Conservation (phyloP, 2,329 filamentous ascomycete species). For the Herpotrichia juniperi region DNA sequence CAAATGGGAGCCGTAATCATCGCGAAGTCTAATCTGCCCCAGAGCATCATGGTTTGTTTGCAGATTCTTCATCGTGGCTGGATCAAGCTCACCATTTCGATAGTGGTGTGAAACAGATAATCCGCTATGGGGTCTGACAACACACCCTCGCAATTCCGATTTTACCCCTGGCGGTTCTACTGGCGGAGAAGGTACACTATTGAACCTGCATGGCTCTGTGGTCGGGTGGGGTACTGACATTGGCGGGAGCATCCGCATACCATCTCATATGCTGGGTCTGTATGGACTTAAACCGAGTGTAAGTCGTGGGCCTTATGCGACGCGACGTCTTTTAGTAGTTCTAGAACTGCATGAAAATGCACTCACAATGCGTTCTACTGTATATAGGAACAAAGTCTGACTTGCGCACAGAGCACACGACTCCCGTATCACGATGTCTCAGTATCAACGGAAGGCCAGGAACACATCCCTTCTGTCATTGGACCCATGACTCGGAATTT, state of each 20-base stretch:
- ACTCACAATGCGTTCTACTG: too few species aligned
- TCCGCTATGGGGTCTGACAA: conserved; percentile 64
- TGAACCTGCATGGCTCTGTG: conserved; percentile 59
- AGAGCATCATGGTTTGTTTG: conserved; percentile 59
- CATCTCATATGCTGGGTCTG: conserved; percentile 64
- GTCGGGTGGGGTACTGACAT: conserved; percentile 65
- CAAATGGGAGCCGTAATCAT: conserved; percentile 56
- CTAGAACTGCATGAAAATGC: too few species aligned
- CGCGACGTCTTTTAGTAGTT: too few species aligned
- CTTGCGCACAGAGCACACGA: conserved; percentile 58
- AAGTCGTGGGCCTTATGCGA: conserved; percentile 14
- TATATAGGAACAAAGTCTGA: conserved; percentile 3
- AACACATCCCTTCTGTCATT: conserved; percentile 68
- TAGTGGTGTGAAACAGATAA: conserved; percentile 67
- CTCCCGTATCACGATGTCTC: conserved; percentile 64
- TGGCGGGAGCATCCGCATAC: conserved; percentile 64
- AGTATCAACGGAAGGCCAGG: conserved; percentile 68
- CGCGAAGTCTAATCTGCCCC: conserved; percentile 60
- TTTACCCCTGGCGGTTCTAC: conserved; percentile 63
- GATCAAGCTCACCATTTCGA: conserved; percentile 53
- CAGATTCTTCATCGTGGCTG: neutral
- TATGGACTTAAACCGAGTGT: conserved; percentile 61
- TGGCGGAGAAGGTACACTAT: conserved; percentile 64
- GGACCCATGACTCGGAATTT: conserved; percentile 64
- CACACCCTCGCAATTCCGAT: conserved; percentile 62